These are phyloP conservation scores for Arthrobotrys entomopaga DNA, from an alignment of 2,329 filamentous ascomycete genomes.

Conservation along the genomic window DNA sequence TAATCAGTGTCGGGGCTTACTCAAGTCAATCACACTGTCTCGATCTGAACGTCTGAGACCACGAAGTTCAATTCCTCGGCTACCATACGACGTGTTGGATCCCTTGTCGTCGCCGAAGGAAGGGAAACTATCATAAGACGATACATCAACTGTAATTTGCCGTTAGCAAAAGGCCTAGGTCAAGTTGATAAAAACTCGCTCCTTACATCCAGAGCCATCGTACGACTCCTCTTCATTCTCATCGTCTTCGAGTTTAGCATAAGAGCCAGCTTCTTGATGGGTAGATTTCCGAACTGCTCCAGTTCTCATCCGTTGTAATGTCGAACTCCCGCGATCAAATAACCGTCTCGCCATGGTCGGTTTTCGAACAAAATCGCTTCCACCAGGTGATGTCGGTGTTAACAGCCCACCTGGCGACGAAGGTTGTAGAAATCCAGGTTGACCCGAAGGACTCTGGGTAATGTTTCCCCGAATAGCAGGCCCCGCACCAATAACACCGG, in stretches of 20 bases:
- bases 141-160: conserved; percentile 31
- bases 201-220: conserved; percentile 37
- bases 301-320: conserved; percentile 51
- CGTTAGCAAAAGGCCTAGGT: conserved; percentile 1
- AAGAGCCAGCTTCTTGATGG: conserved; percentile 11
- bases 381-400: not conserved
- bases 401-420: conserved; percentile 3
- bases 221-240: conserved; percentile 32
- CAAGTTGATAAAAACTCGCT: not conserved
- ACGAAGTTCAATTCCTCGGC: conserved; percentile 49
- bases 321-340: conserved; percentile 52
- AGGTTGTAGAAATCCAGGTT: conserved; percentile 25
- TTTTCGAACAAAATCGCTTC: conserved; percentile 39
- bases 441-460: conserved; percentile 15
- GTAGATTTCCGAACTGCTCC: conserved; percentile 22
- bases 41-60: conserved; percentile 34
- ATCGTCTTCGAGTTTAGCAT: conserved; percentile 35
- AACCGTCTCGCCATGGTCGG: conserved; percentile 50
- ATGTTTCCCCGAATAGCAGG: conserved; percentile 46
- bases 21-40: conserved; percentile 44
- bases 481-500: conserved; percentile 44
- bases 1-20: conserved; percentile 6
- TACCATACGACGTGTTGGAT: conserved; percentile 38
- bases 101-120: conserved; percentile 45
- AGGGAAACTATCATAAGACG: conserved; percentile 53